Evolutionary conservation across 2,329 filamentous ascomycete species (phyloP).

Genomic region (Drechmeria coniospora): DNA sequence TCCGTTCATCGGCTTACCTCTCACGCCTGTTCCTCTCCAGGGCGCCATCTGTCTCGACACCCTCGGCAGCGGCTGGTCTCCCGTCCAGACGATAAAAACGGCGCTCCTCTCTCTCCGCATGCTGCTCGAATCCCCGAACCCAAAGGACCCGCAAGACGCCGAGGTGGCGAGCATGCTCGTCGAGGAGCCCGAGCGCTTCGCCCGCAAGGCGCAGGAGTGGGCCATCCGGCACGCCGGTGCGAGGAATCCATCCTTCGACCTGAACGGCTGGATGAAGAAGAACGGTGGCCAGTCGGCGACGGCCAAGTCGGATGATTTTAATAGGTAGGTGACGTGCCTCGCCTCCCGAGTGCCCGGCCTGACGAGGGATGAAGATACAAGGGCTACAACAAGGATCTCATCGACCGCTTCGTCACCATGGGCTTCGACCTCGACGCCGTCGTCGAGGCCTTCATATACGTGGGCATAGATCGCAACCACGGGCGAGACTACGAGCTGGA

Average conservation of each 20-base stretch:
- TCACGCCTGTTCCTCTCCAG: constrained; percentile 27
- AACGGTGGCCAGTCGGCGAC: constrained; percentile 24
- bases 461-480: constrained; percentile 64
- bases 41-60: constrained; percentile 96
- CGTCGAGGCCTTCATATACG: constrained; percentile 65
- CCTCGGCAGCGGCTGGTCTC: constrained; percentile 78
- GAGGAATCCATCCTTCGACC: constrained; percentile 29
- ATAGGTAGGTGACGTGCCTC: constrained; percentile 20
- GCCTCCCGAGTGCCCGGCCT: too few species aligned
- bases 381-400: constrained; percentile 72
- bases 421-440: constrained; percentile 82
- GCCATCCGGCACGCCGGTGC: constrained; percentile 71
- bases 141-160: constrained; percentile 91
- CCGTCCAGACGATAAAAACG: constrained; percentile 90
- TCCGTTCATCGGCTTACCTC: too few species aligned
- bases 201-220: constrained; percentile 77
- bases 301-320: constrained; percentile 5
- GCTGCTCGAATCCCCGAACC: constrained; percentile 83
- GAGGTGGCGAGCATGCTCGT: constrained; percentile 88
- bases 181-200: constrained; percentile 62
- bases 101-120: constrained; percentile 86
- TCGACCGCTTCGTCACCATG: constrained; percentile 79
- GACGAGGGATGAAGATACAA: too few species aligned
- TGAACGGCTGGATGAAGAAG: constrained; percentile 28
- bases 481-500: constrained; percentile 78